Evolutionary conservation across 1,284 basidiomycete genomes (phyloP).

Genomic region (Schizophyllum amplum): DNA sequence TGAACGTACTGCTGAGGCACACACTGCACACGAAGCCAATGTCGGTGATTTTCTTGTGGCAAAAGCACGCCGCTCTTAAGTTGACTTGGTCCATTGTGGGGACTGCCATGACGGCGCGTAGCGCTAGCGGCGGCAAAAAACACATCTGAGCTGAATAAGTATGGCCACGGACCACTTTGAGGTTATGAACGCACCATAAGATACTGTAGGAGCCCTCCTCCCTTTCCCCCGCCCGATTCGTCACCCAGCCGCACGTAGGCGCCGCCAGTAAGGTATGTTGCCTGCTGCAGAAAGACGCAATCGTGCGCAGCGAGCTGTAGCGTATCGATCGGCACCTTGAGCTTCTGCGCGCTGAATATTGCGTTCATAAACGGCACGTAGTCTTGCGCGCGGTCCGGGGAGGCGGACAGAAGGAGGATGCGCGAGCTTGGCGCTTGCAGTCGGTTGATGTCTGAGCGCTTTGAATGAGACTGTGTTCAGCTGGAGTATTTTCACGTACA

Average conservation of each 20-base stretch:
- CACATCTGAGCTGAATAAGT: constrained; percentile 56
- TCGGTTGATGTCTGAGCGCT: constrained; percentile 75
- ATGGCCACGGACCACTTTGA: neutral
- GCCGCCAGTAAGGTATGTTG: constrained; percentile 90
- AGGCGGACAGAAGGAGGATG: constrained; percentile 89
- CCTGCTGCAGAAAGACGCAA: constrained; percentile 96
- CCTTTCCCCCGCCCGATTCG: constrained; percentile 26
- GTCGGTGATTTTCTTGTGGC: constrained; percentile 95
- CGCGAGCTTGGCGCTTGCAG: constrained; percentile 42
- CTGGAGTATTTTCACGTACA: constrained; percentile 44
- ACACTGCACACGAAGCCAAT: constrained; percentile 98
- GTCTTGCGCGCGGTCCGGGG: constrained; percentile 78
- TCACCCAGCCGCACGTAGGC: constrained; percentile 86
- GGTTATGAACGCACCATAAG: constrained; percentile 54
- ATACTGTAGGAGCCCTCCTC: constrained; percentile 60
- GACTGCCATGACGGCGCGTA: constrained; percentile 73
- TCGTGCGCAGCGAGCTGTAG: constrained; percentile 88
- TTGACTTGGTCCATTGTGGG: constrained; percentile 95
- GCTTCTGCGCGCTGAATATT: constrained; percentile 97
- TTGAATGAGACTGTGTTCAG: neutral
- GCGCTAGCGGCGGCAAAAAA: constrained; percentile 78
- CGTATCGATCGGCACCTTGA: constrained; percentile 93
- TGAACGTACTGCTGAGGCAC: constrained; percentile 79
- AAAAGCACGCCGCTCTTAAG: constrained; percentile 97
- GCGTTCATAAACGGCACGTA: constrained; percentile 99